Evolutionary conservation across 1,139 yeast genomes (phyloP).

Genomic region (Hyphopichia khmerensis): DNA sequence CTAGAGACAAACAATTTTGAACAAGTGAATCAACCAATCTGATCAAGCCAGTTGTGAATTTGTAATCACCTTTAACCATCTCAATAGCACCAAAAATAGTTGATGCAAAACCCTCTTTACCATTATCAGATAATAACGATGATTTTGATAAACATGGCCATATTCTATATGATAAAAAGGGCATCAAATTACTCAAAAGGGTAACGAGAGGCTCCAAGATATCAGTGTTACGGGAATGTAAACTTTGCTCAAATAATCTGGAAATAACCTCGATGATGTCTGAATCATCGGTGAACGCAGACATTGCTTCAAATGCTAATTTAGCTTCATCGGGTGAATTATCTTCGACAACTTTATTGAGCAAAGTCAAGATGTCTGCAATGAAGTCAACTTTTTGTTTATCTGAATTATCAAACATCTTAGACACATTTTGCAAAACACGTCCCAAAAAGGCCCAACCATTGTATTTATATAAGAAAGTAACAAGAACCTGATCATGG

Average conservation of each 20-base stretch:
- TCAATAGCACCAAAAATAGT: slow-evolving; percentile 72
- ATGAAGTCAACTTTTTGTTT: slow-evolving; percentile 37
- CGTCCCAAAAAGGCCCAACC: slow-evolving; percentile 91
- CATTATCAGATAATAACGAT: slow-evolving; percentile 60
- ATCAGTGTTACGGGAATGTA: slow-evolving; percentile 52
- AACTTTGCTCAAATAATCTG: slow-evolving; percentile 65
- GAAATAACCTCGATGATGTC: slow-evolving; percentile 71
- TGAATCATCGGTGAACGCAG: slow-evolving; percentile 59
- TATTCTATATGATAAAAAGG: slow-evolving; percentile 60
- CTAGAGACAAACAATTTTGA: slow-evolving; percentile 47
- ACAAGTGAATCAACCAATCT: slow-evolving; percentile 55
- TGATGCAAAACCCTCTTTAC: slow-evolving; percentile 67
- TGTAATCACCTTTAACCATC: slow-evolving; percentile 64
- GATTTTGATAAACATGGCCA: slow-evolving; percentile 80
- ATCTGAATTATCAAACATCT: slow-evolving; percentile 33
- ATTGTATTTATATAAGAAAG: slow-evolving; percentile 71
- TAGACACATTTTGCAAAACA: slow-evolving; percentile 61
- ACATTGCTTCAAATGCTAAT: slow-evolving; percentile 53
- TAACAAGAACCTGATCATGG: slow-evolving; percentile 51
- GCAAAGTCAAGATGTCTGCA: slow-evolving; percentile 50
- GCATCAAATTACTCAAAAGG: slow-evolving; percentile 50
- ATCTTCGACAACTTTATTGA: slow-evolving; percentile 50
- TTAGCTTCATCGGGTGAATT: slow-evolving; percentile 39
- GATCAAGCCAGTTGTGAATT: slow-evolving; percentile 60
- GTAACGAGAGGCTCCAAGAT: slow-evolving; percentile 49